Base-by-base conservation (phyloP, 2,329 filamentous ascomycete species). In the Penicillium oxalicum region DNA sequence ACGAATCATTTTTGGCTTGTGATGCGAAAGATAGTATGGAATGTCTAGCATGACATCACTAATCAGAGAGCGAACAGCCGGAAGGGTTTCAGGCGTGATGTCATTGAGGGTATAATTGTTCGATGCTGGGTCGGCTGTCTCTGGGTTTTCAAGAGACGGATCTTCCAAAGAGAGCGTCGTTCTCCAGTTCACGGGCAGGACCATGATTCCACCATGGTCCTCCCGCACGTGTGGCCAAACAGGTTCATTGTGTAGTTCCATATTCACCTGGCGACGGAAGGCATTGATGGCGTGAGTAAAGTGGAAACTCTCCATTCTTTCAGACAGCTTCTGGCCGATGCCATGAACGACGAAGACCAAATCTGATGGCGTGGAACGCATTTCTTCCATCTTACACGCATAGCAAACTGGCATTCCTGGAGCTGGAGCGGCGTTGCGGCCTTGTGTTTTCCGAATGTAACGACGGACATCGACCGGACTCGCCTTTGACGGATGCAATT, bases 1-100 rank as follows among this genome's bases (percentile, higher is more conserved):
- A 38, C 84, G 79, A 44, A 95, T 87, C 91, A 98, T 97, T 68
- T 90, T 95, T 4, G 85, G 81, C 62, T 97, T 95, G 70, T 97
- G 91, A 50, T 94, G 87, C 0, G 91, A 97, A 71, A 98, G 84
- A 71, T 97, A 98, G 65, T 95, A 97, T 0, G 93, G 93, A 43
- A 98, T 91, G 65, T 98, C 93, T 43, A 97, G 85, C 89, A 98
- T 96, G 59, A 98, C 89, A 66, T 98, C 93, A 37, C 88, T 94
- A 52, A 98, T 94, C 64, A 98, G 83, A 62, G 87, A 88, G 40
- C 93, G 84, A n/a, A 98, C 86, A 0, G 88, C 90, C 0, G 91
- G 91, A 28, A 98, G 88, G 0, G 88, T 93, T 37, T 84, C 81
- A 1, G 90, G 91, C 4, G 95, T 95, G 56, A 98, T 96, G 58